Percentiles rank a stretch among this genome's conserved stretches.
Evolutionary conservation across 2,329 filamentous ascomycete species (phyloP).

Genomic region (Mycosphaerella sp.): DNA sequence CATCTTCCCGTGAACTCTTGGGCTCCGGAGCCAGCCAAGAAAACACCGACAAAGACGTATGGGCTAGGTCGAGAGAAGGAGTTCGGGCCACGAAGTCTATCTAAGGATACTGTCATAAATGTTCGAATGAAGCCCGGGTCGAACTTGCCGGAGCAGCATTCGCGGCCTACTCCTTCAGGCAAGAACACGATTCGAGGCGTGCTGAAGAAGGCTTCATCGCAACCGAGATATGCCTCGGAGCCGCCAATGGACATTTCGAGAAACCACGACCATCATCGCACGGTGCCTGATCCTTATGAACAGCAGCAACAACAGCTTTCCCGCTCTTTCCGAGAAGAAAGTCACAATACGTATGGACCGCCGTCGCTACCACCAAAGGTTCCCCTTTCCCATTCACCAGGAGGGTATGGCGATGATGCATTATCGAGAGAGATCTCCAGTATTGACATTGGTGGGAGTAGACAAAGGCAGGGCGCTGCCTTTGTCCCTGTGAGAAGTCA

Average conservation of each 20-base stretch:
- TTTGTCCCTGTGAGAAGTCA: conserved; percentile 32
- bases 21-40: conserved; percentile 69
- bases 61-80: conserved; percentile 33
- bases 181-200: conserved; percentile 44
- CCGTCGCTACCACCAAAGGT: conserved; percentile 21
- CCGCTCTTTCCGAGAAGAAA: conserved; percentile 29
- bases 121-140: conserved; percentile 31
- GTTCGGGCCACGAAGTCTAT: conserved; percentile 30
- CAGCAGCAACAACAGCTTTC: conserved; percentile 45
- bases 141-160: conserved; percentile 31
- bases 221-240: conserved; percentile 7
- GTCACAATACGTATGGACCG: conserved; percentile 25
- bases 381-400: conserved; percentile 15
- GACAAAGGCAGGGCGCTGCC: conserved; percentile 17
- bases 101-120: conserved; percentile 32
- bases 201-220: conserved; percentile 51
- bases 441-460: conserved; percentile 40
- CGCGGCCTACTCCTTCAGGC: conserved; percentile 39
- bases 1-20: conserved; percentile 71
- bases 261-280: conserved; percentile 41
- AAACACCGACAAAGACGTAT: conserved; percentile 37
- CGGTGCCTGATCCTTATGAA: conserved; percentile 45
- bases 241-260: conserved; percentile 22
- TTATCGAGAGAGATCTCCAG: conserved; percentile 63
- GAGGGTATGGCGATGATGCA: conserved; percentile 46